phyloP scores from a whole-genome alignment of 2,329 filamentous ascomycete species.

The Botrytis paeoniae region DNA sequence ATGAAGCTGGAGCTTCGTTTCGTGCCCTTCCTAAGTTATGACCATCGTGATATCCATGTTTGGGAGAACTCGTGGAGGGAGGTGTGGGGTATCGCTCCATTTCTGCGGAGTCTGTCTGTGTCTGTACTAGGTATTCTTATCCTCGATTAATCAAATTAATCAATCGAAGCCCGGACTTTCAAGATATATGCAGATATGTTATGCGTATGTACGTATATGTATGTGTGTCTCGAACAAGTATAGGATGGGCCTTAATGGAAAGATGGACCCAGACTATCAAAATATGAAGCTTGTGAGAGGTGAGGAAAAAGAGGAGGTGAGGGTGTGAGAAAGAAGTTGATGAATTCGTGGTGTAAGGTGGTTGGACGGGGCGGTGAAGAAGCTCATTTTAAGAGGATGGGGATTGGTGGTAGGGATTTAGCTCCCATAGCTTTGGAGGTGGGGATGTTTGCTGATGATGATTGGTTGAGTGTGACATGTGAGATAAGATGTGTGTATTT shows the following conservation, averaged over 20 bases:
- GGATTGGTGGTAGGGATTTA: background rate
- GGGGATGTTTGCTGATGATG: background rate
- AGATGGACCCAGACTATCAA: background rate
- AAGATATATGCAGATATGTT: background rate
- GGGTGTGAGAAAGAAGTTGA: background rate
- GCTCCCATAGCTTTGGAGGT: background rate
- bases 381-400: background rate
- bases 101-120: background rate
- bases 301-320: background rate
- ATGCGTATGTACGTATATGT: background rate
- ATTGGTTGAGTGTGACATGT: background rate
- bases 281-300: slow-evolving; percentile 2
- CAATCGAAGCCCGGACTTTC: background rate
- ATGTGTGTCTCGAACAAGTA: background rate
- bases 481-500: background rate
- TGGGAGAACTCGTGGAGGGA: slow-evolving; percentile 5
- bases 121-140: background rate
- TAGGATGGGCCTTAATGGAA: background rate
- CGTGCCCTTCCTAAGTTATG: background rate
- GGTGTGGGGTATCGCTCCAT: slow-evolving; percentile 9
- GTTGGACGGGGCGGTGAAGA: slow-evolving; percentile 12
- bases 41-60: background rate
- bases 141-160: background rate
- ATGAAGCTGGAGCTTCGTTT: background rate
- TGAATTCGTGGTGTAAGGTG: background rate